Evolutionary conservation across 331 rosid species (phyloP).

Genomic region (Cydonia oblonga): DNA sequence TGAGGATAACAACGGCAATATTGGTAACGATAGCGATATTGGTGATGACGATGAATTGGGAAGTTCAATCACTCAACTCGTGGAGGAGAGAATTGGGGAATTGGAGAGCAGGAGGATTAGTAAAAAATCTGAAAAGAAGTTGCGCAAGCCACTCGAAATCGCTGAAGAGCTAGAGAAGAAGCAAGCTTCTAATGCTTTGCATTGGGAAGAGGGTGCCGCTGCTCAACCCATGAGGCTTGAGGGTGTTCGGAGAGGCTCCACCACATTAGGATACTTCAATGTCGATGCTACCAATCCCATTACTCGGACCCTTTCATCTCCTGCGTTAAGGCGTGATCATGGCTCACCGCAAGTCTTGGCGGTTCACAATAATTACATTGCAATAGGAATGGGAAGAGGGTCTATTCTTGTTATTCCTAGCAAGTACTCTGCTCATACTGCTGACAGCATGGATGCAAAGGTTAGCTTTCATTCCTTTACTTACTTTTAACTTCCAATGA

Average conservation of each 20-base stretch:
- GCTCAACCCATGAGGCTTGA: conserved; percentile 98
- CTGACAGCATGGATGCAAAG: conserved; percentile 76
- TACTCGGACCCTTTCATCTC: conserved; percentile 57
- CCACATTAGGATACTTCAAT: conserved; percentile 74
- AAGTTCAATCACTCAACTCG: conserved; percentile 31
- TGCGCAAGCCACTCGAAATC: conserved; percentile 53
- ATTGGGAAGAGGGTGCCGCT: conserved; percentile 95
- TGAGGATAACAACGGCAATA: conserved; percentile 22
- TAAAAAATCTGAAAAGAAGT: conserved; percentile 37
- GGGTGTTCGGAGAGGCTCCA: conserved; percentile 80
- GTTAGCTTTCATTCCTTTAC: conserved; percentile 20
- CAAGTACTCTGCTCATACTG: conserved; percentile 68
- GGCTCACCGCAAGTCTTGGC: conserved; percentile 83
- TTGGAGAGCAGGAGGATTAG: conserved; percentile 40
- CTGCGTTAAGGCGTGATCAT: conserved; percentile 64
- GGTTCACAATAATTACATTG: conserved; percentile 72
- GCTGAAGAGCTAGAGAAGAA: conserved; percentile 90
- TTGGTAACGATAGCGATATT: conserved; percentile 23
- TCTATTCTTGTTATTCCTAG: conserved; percentile 59
- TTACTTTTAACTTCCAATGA: not conserved
- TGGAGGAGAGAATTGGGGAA: conserved; percentile 60
- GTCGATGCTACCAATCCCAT: conserved; percentile 53
- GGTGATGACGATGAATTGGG: conserved; percentile 27
- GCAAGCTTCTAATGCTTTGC: conserved; percentile 82
- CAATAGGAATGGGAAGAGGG: conserved; percentile 87